phyloP scores from a whole-genome alignment of 2,329 filamentous ascomycete genomes.

The Claviceps africana region DNA sequence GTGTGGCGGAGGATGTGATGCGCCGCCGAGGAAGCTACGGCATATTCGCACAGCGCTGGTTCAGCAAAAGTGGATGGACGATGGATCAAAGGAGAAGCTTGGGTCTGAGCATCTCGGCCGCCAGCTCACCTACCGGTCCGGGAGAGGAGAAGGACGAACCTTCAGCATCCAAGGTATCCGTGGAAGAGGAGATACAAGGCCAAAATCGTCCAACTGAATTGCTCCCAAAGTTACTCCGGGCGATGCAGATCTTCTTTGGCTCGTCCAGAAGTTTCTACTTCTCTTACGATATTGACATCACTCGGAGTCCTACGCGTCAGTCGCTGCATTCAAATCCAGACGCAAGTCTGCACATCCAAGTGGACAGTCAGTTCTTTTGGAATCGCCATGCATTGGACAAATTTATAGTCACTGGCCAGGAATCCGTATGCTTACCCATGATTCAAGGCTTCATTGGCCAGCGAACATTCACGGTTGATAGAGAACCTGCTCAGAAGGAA shows the following conservation, averaged over 20 bases:
- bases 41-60: slow-evolving; percentile 81
- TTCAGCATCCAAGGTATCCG: slow-evolving; percentile 17
- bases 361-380: slow-evolving; percentile 80
- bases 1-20: slow-evolving; percentile 80
- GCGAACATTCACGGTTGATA: slow-evolving; percentile 60
- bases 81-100: slow-evolving; percentile 55
- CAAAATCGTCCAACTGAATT: slow-evolving; percentile 30
- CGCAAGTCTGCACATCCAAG: slow-evolving; percentile 52
- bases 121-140: slow-evolving; percentile 7
- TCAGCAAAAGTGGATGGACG: slow-evolving; percentile 72
- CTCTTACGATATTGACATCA: slow-evolving; percentile 89
- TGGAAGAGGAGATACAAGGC: slow-evolving; percentile 24
- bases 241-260: slow-evolving; percentile 71
- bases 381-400: slow-evolving; percentile 62
- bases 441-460: slow-evolving; percentile 95
- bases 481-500: slow-evolving; percentile 40
- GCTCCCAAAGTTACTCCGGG: slow-evolving; percentile 72
- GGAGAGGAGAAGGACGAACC: slow-evolving; percentile 9
- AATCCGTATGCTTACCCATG: slow-evolving; percentile 61
- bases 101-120: slow-evolving; percentile 42
- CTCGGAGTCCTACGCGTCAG: slow-evolving; percentile 41
- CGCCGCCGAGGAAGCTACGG: slow-evolving; percentile 72
- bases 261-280: slow-evolving; percentile 81
- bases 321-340: slow-evolving; percentile 10
- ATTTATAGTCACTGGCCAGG: slow-evolving; percentile 60